Percentiles rank a stretch among this genome's conserved stretches.
phyloP scores from a whole-genome alignment of 306 rosid species.

The Quillaja saponaria region DNA sequence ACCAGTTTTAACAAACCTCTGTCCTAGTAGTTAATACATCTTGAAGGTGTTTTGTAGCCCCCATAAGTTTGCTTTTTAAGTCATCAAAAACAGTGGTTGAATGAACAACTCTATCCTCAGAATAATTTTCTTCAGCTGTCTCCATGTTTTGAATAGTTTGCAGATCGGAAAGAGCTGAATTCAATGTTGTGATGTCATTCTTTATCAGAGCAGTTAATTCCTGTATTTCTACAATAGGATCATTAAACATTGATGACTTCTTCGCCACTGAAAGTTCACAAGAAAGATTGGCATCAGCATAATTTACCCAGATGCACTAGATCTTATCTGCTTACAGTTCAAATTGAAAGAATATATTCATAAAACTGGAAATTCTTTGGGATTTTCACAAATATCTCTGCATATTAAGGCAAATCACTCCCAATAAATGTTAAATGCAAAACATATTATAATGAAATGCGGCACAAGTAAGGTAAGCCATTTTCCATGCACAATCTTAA shows the following conservation, averaged over 20 bases:
- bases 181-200: conserved; percentile 84
- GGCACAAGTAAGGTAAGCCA: no score
- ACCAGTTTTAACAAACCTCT: conserved; percentile 49
- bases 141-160: conserved; percentile 80
- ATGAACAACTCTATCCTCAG: conserved; percentile 79
- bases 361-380: no score
- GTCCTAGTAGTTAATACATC: conserved; percentile 84
- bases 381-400: no score
- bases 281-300: conserved; percentile 6
- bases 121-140: conserved; percentile 66
- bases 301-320: background rate
- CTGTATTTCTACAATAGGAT: conserved; percentile 79
- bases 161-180: conserved; percentile 72
- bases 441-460: no score
- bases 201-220: conserved; percentile 71
- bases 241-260: conserved; percentile 85
- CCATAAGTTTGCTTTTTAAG: conserved; percentile 80
- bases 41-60: conserved; percentile 79
- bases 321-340: background rate
- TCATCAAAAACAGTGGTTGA: conserved; percentile 89
- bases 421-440: no score
- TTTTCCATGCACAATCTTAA: no score
- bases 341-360: background rate
- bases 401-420: no score
- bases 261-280: conserved; percentile 65